Evolutionary conservation across 108 stramenopile species (phyloP).

Genomic region (Stephanodiscus minutulus): DNA sequence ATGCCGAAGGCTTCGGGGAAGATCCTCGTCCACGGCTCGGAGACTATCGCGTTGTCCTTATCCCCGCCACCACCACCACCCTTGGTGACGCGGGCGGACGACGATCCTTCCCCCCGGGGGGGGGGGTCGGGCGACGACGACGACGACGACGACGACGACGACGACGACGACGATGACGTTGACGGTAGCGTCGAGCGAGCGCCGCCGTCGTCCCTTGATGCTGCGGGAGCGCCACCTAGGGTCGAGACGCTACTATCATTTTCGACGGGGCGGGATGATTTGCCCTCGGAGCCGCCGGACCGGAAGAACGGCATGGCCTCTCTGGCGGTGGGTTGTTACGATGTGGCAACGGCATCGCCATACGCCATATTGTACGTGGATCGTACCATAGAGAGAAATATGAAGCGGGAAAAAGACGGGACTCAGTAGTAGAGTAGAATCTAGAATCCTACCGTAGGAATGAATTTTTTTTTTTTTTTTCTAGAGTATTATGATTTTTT

Average conservation of each 20-base stretch:
- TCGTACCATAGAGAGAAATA: no score
- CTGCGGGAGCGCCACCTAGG: no score
- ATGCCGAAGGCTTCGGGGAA: constrained; percentile 81
- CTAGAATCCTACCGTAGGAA: constrained; percentile 2
- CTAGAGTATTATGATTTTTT: no score
- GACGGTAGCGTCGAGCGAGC: no score
- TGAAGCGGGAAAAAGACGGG: no score
- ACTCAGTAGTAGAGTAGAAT: no score
- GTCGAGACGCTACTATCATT: no score
- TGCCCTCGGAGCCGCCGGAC: background rate
- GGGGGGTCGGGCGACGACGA: background rate
- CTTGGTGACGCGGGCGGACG: background rate
- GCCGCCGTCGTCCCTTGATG: no score
- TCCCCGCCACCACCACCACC: background rate
- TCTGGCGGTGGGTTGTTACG: background rate
- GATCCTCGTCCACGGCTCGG: constrained; percentile 61
- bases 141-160: background rate
- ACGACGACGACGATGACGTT: constrained; percentile 4
- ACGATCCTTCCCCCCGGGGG: background rate
- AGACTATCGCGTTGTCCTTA: background rate
- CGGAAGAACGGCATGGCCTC: background rate
- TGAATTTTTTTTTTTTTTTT: no score
- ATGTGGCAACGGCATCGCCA: no score
- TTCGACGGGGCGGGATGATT: background rate
- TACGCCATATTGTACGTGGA: no score